Evolutionary conservation across 2,329 filamentous ascomycete genomes (phyloP).

Genomic region (Lithohypha guttulata): DNA sequence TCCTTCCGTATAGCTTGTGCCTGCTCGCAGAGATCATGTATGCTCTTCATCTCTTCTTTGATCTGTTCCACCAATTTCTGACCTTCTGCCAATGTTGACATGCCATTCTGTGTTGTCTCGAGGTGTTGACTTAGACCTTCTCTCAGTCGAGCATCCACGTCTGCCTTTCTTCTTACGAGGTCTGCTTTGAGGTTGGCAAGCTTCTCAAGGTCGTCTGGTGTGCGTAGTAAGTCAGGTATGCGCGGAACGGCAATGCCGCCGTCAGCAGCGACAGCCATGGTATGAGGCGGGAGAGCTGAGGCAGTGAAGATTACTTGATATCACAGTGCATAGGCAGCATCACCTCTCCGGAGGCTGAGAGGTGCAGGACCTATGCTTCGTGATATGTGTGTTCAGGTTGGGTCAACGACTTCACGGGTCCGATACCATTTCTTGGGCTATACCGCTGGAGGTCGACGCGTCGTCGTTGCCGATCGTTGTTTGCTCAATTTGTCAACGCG

Average conservation of each 20-base stretch:
- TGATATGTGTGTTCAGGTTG: too few species aligned
- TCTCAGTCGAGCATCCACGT: constrained; percentile 81
- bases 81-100: constrained; percentile 77
- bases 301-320: constrained; percentile 2
- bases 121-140: constrained; percentile 83
- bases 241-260: constrained; percentile 58
- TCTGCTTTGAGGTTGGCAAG: constrained; percentile 81
- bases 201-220: constrained; percentile 96
- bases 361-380: too few species aligned
- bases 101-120: constrained; percentile 85
- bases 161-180: constrained; percentile 85
- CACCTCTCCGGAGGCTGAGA: too few species aligned
- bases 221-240: constrained; percentile 84
- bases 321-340: constrained; percentile 9
- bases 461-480: too few species aligned
- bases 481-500: too few species aligned
- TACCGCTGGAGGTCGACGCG: too few species aligned
- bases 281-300: background rate
- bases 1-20: constrained; percentile 96
- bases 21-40: constrained; percentile 93
- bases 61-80: constrained; percentile 86
- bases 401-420: too few species aligned
- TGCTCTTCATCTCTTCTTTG: constrained; percentile 97
- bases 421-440: too few species aligned
- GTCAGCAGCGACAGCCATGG: constrained; percentile 37